A percentile compares a stretch with the other conserved stretches of the same genome.
Evolutionary conservation across 768 basidiomycete species (phyloP).

Genomic region (Fibroporia radiculosa): DNA sequence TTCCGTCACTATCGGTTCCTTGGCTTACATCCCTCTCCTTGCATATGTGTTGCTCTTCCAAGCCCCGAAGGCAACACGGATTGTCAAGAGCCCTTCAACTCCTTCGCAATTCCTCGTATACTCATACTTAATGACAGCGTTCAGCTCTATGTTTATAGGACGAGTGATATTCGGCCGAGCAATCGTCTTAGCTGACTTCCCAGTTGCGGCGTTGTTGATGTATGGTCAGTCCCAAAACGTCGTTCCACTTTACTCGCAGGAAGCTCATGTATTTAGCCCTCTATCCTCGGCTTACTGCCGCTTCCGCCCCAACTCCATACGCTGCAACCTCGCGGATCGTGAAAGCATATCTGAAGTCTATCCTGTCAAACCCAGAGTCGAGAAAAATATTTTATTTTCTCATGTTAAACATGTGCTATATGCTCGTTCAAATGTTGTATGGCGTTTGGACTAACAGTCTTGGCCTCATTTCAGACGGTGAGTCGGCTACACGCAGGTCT

Average conservation of each 20-base stretch:
- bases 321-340: slow-evolving; percentile 23
- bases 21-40: slow-evolving; percentile 53
- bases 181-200: slow-evolving; percentile 50
- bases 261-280: slow-evolving; percentile 6
- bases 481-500: background rate
- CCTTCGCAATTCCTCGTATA: slow-evolving; percentile 48
- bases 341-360: slow-evolving; percentile 78
- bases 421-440: slow-evolving; percentile 95
- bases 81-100: slow-evolving; percentile 35
- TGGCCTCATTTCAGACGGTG: slow-evolving; percentile 95
- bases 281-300: slow-evolving; percentile 4
- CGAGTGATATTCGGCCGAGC: slow-evolving; percentile 55
- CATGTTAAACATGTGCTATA: slow-evolving; percentile 88
- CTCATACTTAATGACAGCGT: slow-evolving; percentile 47
- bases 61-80: slow-evolving; percentile 41
- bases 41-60: slow-evolving; percentile 57
- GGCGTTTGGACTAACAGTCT: slow-evolving; percentile 97
- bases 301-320: slow-evolving; percentile 12
- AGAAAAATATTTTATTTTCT: slow-evolving; percentile 97
- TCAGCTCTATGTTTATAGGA: slow-evolving; percentile 47
- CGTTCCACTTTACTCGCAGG: background rate
- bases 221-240: slow-evolving; percentile 40
- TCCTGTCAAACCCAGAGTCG: slow-evolving; percentile 86
- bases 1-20: slow-evolving; percentile 47
- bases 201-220: slow-evolving; percentile 51